Conservation (phyloP, 78 protist species). For the Dictyostelium discoideum region dicty_2.7 NC_007088.5:2362501-2363000, state of each 20-base stretch:
- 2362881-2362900: slow-evolving; percentile 48
- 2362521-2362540: background rate
- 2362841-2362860: slow-evolving; percentile 43
- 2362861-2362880: slow-evolving; percentile 36
- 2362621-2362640: background rate
- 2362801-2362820: background rate
- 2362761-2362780: background rate
- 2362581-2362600: slow-evolving; percentile 10
- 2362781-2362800: background rate
- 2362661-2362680: background rate
- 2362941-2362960: slow-evolving; percentile 65
- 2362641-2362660: background rate
- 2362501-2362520: background rate
- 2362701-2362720: background rate
- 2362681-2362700: no score
- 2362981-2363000: background rate
- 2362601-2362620: background rate
- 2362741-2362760: background rate
- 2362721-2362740: background rate
- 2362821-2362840: background rate
- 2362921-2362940: slow-evolving; percentile 65
- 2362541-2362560: slow-evolving; percentile 41
- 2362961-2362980: slow-evolving; percentile 46
- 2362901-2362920: background rate
- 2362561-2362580: slow-evolving; percentile 37